Conservation (phyloP, 495 filamentous ascomycete genomes). For the Tricharina praecox region DNA sequence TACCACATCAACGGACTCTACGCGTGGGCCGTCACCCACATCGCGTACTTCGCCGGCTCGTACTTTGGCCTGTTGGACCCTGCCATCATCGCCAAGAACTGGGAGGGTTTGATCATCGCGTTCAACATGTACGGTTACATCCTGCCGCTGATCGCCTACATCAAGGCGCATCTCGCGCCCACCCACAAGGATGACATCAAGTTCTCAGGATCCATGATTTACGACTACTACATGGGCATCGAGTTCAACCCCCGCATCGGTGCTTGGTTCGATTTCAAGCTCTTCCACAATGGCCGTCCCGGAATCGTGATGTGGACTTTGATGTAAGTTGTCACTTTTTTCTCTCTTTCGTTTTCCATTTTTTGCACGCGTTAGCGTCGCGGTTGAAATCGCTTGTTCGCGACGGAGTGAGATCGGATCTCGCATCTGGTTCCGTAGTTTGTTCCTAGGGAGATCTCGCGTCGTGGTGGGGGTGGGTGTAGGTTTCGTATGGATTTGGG, state of each 20-base stretch:
- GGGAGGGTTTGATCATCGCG: constrained; percentile 29
- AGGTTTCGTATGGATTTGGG: neutral
- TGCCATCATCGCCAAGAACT: constrained; percentile 32
- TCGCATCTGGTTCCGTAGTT: no score
- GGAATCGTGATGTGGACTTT: constrained; percentile 33
- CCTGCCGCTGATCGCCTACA: constrained; percentile 27
- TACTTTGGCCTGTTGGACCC: constrained; percentile 27
- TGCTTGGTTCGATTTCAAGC: constrained; percentile 34
- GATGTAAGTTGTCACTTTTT: constrained; percentile 25
- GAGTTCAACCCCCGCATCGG: constrained; percentile 37
- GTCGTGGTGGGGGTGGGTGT: no score
- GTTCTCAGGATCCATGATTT: constrained; percentile 31
- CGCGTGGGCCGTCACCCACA: constrained; percentile 31
- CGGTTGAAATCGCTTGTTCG: neutral
- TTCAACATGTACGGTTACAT: constrained; percentile 31
- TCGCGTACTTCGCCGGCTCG: constrained; percentile 18
- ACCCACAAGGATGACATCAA: constrained; percentile 31
- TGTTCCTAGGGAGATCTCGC: no score
- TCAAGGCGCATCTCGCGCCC: constrained; percentile 31
- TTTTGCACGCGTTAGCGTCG: neutral
- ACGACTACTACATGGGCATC: constrained; percentile 34
- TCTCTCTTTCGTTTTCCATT: neutral
- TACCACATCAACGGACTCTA: constrained; percentile 31
- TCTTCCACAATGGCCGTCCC: constrained; percentile 35
- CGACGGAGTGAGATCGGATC: no score